Evolutionary conservation across 2,329 filamentous ascomycete genomes (phyloP).

Genomic region (Teratosphaeria pseudoeucalypti): DNA sequence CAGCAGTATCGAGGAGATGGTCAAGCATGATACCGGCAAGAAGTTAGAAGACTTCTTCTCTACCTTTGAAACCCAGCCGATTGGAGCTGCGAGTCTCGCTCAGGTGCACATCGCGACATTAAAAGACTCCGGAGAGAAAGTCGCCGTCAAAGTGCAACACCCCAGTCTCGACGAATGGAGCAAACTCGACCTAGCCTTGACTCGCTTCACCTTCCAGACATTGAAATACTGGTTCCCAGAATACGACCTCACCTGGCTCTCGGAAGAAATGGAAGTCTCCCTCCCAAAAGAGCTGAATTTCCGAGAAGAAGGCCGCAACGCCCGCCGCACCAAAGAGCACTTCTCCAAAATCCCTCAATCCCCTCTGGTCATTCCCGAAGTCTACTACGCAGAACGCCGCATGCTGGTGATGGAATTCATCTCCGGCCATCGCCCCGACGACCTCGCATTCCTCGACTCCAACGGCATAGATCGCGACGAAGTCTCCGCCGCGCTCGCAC

Average conservation of each 20-base stretch:
- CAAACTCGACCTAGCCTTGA: conserved; percentile 75
- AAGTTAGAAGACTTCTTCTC: conserved; percentile 75
- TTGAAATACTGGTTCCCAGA: conserved; percentile 92
- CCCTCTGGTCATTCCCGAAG: conserved; percentile 81
- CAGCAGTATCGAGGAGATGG: conserved; percentile 79
- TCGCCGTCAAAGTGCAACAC: conserved; percentile 96
- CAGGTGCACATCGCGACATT: conserved; percentile 86
- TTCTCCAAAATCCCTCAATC: conserved; percentile 63
- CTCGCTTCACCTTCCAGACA: conserved; percentile 77
- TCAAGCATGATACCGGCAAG: conserved; percentile 68
- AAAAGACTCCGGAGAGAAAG: conserved; percentile 69
- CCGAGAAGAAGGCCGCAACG: conserved; percentile 72
- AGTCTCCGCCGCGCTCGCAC: conserved; percentile 79
- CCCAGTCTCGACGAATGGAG: conserved; percentile 83
- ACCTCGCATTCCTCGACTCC: conserved; percentile 73
- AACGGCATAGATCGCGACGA: conserved; percentile 89
- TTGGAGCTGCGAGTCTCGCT: conserved; percentile 86
- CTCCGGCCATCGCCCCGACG: conserved; percentile 75
- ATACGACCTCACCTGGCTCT: conserved; percentile 94
- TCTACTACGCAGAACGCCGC: conserved; percentile 78
- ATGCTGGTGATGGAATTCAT: conserved; percentile 95
- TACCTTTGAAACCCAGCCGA: conserved; percentile 67
- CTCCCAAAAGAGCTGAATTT: conserved; percentile 91
- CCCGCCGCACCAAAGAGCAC: conserved; percentile 65
- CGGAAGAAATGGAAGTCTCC: conserved; percentile 82